Evolutionary conservation across 805 yeast genomes (phyloP), one percentile per base, ranked within the genome.

Genomic region (Debaryomyces maramus): DNA sequence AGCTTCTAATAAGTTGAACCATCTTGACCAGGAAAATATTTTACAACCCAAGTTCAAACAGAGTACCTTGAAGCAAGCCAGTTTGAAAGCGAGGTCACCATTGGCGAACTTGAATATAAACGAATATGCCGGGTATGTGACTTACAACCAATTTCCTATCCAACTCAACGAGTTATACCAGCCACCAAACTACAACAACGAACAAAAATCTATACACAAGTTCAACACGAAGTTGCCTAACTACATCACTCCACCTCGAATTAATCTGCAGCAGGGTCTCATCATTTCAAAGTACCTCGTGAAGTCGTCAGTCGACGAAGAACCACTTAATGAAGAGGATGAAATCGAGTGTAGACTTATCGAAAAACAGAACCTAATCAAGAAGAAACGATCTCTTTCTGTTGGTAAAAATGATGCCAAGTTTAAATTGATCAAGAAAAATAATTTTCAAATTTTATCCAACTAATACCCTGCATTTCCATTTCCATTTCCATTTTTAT

Each of bases 11-110:
- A 51, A 45, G 29, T 49, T 40, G 18, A 55, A 55, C 42, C 60
- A 62, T 44, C 55, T 56, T 39, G 72, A 70, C 46, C 72, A 70
- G 53, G 75, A 70, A 44, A 70, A 70, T 46, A 57, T 66, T 32
- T 53, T 66, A 43, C 70, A 61, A 47, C 70, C 71, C 7, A 56
- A 56, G 34, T 47, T 42, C n/a, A 48, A 51, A 24, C 32, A 24
- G 14, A 16, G 17, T 3, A 23, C 18, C 9, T 21, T 33, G 16
- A 40, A 28, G 43, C 38, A 23, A 38, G 22, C 31, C 19, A 32
- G 32, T 15, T 11, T 28, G 13, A 19, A 32, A 2, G 10, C 35
- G 16, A 53, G 72, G 45, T 30, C 18, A 11, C 65, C 69, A 2
- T 56, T 66, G 46, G 47, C 52, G 13, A 55, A 53, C 27, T 53